Evolutionary conservation across 2,329 filamentous ascomycete species (phyloP).

Genomic region (Aureobasidium melanogenum): DNA sequence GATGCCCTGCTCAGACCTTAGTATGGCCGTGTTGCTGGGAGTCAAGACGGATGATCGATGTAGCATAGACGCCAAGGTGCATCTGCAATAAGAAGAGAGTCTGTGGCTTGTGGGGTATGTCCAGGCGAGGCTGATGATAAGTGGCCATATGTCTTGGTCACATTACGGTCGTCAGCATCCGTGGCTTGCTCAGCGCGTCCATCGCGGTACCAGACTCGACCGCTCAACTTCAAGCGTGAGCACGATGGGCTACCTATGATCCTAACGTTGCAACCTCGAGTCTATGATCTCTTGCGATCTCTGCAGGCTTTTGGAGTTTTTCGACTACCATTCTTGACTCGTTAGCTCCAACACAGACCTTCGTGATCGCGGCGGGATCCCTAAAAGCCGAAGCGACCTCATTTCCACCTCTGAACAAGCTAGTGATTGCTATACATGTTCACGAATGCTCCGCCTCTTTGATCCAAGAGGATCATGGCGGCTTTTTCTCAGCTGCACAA

Average conservation of each 20-base stretch:
- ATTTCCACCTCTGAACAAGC: background rate
- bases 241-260: no score
- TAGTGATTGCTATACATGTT: slow-evolving; percentile 3
- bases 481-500: background rate
- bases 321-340: background rate
- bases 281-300: background rate
- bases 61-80: background rate
- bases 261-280: no score
- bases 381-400: background rate
- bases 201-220: background rate
- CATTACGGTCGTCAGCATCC: no score
- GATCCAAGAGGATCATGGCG: background rate
- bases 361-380: background rate
- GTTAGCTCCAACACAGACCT: background rate
- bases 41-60: background rate
- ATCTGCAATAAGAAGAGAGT: background rate
- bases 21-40: background rate
- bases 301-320: background rate
- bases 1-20: background rate
- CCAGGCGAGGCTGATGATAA: background rate
- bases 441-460: background rate
- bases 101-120: background rate
- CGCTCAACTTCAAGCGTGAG: background rate
- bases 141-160: background rate
- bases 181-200: background rate